Evolutionary conservation across 192 early-diverging fungal genomes (phyloP), one percentile per base, ranked within the genome.

Genomic region (Backusella sp.): DNA sequence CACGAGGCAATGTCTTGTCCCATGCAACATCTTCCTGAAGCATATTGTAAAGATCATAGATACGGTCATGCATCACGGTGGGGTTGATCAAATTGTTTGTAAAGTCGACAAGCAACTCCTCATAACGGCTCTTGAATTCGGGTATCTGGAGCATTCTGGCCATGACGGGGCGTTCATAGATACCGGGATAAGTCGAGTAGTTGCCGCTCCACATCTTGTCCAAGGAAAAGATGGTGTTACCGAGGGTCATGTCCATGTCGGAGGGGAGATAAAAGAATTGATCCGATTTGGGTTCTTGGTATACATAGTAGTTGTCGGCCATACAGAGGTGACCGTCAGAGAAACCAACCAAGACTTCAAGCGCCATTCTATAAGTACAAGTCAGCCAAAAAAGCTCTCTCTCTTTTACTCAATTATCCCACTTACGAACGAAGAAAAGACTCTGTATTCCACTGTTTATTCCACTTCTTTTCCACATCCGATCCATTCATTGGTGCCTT

Each of bases 211-310:
- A 35, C 56, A 65, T 35, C 0, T 32, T 11, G 0, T n/a, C 53
- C 0, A 66, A 11, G n/a, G 46, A 34, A 15, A 53, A 9, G 0
- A 68, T 23, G 9, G 34, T 68, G 9, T 68, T 59, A 5, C 77
- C 77, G 37, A 62, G 21, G 21, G 72, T 69, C 15, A 56, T 30
- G 28, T 80, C 79, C n/a, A 80, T 34, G 32, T 80, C 79, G 1
- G 79, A 71, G 4, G 79, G 46, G 3, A 72, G 7, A 28, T 73
- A 78, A 7, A 52, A 53, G 35, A 66, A 78, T 14, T 35, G 52
- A 0, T 70, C 4, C 17, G 37, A 14, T 19, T 73, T 35, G 34
- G 46, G 32, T 39, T 74, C 36, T 4, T 73, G 23, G 35, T 78
- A 78, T 17, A 78, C 23, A n/a, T 65, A 78, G 30, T 39, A 73